Percentiles rank a stretch among this genome's conserved stretches.
These are phyloP conservation scores for Trichophyton mentagrophytes DNA, from an alignment of 2,329 filamentous ascomycete species.

Conservation along the genomic window DNA sequence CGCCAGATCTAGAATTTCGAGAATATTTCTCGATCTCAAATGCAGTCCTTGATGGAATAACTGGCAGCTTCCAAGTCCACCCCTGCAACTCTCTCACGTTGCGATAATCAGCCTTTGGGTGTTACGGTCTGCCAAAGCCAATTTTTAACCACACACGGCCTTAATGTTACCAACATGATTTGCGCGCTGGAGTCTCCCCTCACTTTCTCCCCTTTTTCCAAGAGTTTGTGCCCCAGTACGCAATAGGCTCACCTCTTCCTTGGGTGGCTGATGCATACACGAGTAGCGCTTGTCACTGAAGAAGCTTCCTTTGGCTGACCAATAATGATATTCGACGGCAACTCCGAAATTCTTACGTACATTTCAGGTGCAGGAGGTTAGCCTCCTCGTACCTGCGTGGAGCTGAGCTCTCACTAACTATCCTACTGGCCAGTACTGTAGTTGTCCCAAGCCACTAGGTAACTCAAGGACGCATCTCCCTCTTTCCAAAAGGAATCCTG, in stretches of 20 bases:
- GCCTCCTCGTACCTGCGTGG: background rate
- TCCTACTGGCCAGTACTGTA: background rate
- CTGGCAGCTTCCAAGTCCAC: background rate
- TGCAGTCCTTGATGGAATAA: background rate
- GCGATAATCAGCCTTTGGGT: too few species aligned
- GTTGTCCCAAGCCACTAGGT: background rate
- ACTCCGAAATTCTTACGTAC: conserved; percentile 1
- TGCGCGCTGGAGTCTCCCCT: too few species aligned
- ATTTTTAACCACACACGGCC: too few species aligned
- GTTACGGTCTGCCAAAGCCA: too few species aligned
- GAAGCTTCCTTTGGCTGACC: background rate
- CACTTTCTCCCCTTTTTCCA: too few species aligned
- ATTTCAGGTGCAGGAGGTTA: background rate
- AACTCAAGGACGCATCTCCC: background rate
- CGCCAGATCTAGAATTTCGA: background rate
- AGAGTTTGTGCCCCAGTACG: too few species aligned
- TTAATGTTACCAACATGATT: too few species aligned
- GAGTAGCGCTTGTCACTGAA: background rate
- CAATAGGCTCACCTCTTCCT: too few species aligned
- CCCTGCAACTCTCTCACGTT: too few species aligned
- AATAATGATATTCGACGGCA: background rate
- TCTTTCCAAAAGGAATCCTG: background rate
- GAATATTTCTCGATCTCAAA: background rate
- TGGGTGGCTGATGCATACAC: background rate
- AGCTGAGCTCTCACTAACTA: background rate